Conservation (phyloP, 306 rosid genomes). For the Ziziphus jujuba region DNA sequence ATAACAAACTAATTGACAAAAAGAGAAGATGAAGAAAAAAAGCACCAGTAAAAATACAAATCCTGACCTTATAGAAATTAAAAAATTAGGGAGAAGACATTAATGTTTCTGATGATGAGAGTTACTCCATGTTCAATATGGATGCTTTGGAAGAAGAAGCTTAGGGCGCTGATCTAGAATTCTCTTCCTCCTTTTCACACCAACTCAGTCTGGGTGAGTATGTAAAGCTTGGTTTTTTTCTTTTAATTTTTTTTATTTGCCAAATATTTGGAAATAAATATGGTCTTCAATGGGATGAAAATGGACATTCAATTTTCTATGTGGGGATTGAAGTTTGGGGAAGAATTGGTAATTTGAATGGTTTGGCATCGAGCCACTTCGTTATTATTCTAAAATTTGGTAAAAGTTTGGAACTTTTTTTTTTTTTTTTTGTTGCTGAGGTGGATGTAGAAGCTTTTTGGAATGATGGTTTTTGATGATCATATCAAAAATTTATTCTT, state of each 20-base stretch:
- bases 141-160: conserved; percentile 70
- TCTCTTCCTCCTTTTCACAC: conserved; percentile 55
- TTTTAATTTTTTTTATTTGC: not conserved
- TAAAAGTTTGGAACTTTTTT: not conserved
- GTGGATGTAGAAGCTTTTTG: not conserved
- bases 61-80: no score
- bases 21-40: no score
- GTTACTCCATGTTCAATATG: conserved; percentile 39
- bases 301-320: not conserved
- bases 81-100: conserved; percentile 3
- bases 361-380: not conserved
- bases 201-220: conserved; percentile 50
- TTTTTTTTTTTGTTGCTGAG: not conserved
- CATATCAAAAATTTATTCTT: not conserved
- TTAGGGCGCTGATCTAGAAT: conserved; percentile 49
- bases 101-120: conserved; percentile 35
- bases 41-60: no score
- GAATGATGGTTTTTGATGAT: not conserved
- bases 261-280: not conserved
- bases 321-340: no score
- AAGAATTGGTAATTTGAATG: not conserved
- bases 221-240: not conserved
- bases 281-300: not conserved
- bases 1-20: no score
- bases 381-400: conserved; percentile 3